Conservation (phyloP, 2,329 filamentous ascomycete species). For the Calonectria leucothoes region DNA sequence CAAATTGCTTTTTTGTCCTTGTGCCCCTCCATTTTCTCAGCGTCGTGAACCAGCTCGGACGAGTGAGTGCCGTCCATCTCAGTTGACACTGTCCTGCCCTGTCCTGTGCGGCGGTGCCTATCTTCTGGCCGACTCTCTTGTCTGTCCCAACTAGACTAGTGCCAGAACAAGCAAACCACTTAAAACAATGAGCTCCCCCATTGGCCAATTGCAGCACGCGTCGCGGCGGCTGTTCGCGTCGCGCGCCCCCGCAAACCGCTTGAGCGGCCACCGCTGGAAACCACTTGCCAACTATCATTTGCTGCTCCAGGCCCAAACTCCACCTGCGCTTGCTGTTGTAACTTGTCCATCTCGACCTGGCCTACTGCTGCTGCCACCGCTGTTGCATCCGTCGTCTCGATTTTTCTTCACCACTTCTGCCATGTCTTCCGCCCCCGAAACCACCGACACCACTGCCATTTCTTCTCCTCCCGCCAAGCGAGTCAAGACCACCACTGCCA, state of each 20-base stretch:
- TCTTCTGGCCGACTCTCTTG: too few species aligned
- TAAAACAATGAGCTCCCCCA: conserved; percentile 28
- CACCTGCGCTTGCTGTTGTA: not conserved
- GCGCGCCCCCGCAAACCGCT: conserved; percentile 43
- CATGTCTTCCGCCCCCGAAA: conserved; percentile 41
- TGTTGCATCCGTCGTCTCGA: not conserved
- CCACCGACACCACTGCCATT: conserved; percentile 60
- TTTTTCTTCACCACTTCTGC: conserved; percentile 13
- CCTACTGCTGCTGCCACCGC: too few species aligned
- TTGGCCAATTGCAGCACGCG: conserved; percentile 45
- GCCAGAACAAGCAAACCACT: conserved; percentile 35
- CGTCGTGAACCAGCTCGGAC: not conserved
- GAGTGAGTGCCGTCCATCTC: not conserved
- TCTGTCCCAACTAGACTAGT: too few species aligned
- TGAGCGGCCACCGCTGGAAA: conserved; percentile 37
- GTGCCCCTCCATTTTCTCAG: too few species aligned
- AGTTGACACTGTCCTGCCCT: not conserved
- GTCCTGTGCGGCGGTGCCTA: too few species aligned
- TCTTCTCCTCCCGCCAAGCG: conserved; percentile 84
- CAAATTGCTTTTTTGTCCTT: not conserved
- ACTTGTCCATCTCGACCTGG: not conserved
- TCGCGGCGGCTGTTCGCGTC: conserved; percentile 40
- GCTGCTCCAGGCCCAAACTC: not conserved
- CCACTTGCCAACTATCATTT: conserved; percentile 19
- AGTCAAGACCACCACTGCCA: conserved; percentile 71